A percentile compares a stretch with the other conserved stretches of the same genome.
phyloP scores from a whole-genome alignment of 2,329 filamentous ascomycete genomes.

The Sclerotinia trifoliorum region DNA sequence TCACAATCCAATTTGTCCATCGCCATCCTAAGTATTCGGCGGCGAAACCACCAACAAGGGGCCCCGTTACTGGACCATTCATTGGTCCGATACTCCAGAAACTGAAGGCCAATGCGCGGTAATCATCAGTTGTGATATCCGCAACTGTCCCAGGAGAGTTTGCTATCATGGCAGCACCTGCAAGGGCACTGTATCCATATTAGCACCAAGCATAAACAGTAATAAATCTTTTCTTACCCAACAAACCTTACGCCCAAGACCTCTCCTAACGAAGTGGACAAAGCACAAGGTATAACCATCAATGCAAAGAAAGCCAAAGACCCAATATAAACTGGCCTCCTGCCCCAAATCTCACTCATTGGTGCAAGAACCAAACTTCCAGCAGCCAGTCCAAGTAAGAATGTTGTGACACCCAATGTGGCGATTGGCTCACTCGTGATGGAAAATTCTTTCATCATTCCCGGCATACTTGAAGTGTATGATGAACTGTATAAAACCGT shows the following conservation, averaged over 20 bases:
- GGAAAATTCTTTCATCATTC: constrained; percentile 66
- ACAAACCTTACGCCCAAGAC: constrained; percentile 75
- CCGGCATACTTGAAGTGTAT: constrained; percentile 70
- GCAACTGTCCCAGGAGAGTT: constrained; percentile 81
- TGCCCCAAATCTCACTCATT: constrained; percentile 67
- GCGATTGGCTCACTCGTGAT: constrained; percentile 57
- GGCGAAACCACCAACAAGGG: constrained; percentile 78
- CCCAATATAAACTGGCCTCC: constrained; percentile 66
- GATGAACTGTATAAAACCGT: constrained; percentile 72
- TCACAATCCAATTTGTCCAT: constrained; percentile 79
- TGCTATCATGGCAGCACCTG: constrained; percentile 75
- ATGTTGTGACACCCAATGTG: constrained; percentile 75
- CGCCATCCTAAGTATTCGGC: constrained; percentile 79
- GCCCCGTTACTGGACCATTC: constrained; percentile 67
- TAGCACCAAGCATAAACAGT: constrained; percentile 8
- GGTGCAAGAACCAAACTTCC: constrained; percentile 74
- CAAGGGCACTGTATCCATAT: constrained; percentile 52
- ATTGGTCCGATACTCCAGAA: constrained; percentile 82
- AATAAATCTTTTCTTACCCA: constrained; percentile 47
- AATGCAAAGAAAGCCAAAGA: constrained; percentile 64
- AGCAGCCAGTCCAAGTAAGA: constrained; percentile 70
- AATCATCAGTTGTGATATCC: constrained; percentile 78
- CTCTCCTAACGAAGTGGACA: constrained; percentile 64
- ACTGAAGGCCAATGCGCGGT: constrained; percentile 77
- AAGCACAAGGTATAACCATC: constrained; percentile 68